Evolutionary conservation across 2,329 filamentous ascomycete genomes (phyloP).

Genomic region (Ophiosphaerella narmari): DNA sequence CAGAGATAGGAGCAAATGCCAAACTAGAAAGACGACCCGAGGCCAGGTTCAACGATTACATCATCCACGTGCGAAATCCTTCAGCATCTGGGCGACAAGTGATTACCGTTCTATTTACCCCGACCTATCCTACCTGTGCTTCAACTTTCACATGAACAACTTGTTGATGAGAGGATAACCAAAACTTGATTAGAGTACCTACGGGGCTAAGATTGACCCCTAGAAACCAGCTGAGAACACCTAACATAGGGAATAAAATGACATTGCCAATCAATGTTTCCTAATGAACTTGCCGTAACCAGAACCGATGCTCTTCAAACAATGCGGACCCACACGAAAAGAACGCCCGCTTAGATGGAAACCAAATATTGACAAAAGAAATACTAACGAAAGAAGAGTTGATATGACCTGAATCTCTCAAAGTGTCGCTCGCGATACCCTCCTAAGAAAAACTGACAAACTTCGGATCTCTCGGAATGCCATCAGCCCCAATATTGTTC

Average conservation of each 20-base stretch:
- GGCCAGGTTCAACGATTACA: too few species aligned
- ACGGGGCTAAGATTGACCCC: too few species aligned
- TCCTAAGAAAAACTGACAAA: conserved; percentile 84
- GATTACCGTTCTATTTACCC: too few species aligned
- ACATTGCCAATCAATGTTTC: not conserved
- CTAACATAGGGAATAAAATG: not conserved
- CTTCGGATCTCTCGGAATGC: conserved; percentile 86
- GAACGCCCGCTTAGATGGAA: not conserved
- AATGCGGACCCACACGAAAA: too few species aligned
- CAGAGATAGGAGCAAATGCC: too few species aligned
- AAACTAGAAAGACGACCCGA: too few species aligned
- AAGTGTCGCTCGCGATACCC: not conserved
- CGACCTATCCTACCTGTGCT: too few species aligned
- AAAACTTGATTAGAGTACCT: not conserved
- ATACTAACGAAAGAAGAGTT: not conserved
- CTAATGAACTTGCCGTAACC: not conserved
- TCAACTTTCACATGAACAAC: too few species aligned
- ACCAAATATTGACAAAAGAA: not conserved
- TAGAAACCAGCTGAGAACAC: not conserved
- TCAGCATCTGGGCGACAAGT: too few species aligned
- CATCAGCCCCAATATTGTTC: conserved; percentile 87
- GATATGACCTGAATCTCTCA: not conserved
- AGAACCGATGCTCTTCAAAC: too few species aligned
- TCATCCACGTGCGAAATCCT: too few species aligned
- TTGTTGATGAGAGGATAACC: not conserved